phyloP scores from a whole-genome alignment of 2,329 filamentous ascomycete genomes.

The Neocatenulostroma microsporum region DNA sequence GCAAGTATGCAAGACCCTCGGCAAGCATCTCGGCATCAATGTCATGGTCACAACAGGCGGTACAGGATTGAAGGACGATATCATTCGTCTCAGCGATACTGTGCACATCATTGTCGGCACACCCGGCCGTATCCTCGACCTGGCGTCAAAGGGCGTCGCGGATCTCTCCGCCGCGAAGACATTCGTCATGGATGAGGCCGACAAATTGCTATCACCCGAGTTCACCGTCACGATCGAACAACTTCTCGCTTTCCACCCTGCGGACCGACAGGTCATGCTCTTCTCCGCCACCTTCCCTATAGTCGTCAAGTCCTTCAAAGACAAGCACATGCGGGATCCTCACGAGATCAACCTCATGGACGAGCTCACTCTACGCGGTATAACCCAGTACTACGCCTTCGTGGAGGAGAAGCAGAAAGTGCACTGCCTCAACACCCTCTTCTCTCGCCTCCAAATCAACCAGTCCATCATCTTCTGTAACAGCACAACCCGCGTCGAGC shows the following conservation, averaged over 20 bases:
- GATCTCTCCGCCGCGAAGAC: slow-evolving; percentile 94
- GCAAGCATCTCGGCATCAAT: slow-evolving; percentile 93
- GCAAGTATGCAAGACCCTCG: slow-evolving; percentile 96
- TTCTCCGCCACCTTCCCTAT: slow-evolving; percentile 97
- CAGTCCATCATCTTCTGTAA: slow-evolving; percentile 99
- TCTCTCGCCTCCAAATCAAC: slow-evolving; percentile 98
- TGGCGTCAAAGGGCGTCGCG: slow-evolving; percentile 92
- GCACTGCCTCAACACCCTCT: slow-evolving; percentile 96
- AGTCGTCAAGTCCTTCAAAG: slow-evolving; percentile 94
- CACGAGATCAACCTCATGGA: slow-evolving; percentile 99
- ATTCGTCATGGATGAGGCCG: slow-evolving; percentile 99
- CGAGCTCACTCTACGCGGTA: slow-evolving; percentile 92
- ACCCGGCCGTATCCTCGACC: slow-evolving; percentile 88
- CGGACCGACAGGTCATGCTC: slow-evolving; percentile 97
- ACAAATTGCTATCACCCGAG: slow-evolving; percentile 92
- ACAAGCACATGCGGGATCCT: slow-evolving; percentile 93
- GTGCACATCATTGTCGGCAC: slow-evolving; percentile 98
- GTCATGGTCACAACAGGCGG: slow-evolving; percentile 99
- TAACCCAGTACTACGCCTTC: slow-evolving; percentile 98
- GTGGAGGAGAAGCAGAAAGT: slow-evolving; percentile 99
- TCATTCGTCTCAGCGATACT: slow-evolving; percentile 84
- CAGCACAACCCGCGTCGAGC: slow-evolving; percentile 94
- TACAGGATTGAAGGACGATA: slow-evolving; percentile 90
- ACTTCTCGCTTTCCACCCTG: slow-evolving; percentile 87
- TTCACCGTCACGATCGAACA: slow-evolving; percentile 98